Evolutionary conservation across 768 basidiomycete genomes (phyloP).

Genomic region (Lactifluus subvellereus): DNA sequence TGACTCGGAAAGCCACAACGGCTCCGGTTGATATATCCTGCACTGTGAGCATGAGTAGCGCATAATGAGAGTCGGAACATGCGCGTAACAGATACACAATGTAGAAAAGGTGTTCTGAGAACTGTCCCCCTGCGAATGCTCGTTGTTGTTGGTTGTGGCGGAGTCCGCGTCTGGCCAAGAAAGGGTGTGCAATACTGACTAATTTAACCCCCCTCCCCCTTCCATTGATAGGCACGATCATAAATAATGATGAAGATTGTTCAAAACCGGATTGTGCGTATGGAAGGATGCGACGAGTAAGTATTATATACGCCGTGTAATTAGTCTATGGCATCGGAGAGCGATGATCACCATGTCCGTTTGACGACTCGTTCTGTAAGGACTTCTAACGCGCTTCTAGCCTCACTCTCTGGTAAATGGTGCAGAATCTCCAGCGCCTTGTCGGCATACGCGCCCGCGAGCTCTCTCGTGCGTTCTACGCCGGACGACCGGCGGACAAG

Average conservation of each 20-base stretch:
- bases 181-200: not conserved
- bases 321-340: slow-evolving; percentile 1
- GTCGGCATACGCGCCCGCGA: slow-evolving; percentile 70
- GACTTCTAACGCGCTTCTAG: slow-evolving; percentile 65
- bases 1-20: not conserved
- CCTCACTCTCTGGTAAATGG: slow-evolving; percentile 74
- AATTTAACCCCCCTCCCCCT: not conserved
- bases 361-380: slow-evolving; percentile 64
- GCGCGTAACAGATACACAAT: slow-evolving; percentile 20
- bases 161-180: not conserved
- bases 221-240: not conserved
- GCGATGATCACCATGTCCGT: slow-evolving; percentile 42
- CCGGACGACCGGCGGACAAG: slow-evolving; percentile 67
- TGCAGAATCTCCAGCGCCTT: slow-evolving; percentile 67
- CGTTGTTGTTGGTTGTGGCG: slow-evolving; percentile 9
- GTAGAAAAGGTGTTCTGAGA: not conserved
- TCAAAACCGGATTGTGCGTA: not conserved
- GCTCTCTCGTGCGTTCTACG: slow-evolving; percentile 67
- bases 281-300: not conserved
- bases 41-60: slow-evolving; percentile 17
- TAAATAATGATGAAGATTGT: not conserved
- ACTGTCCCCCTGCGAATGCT: not conserved
- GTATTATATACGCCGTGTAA: not conserved
- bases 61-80: slow-evolving; percentile 13
- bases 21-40: slow-evolving; percentile 5